Evolutionary conservation across 169 alveolate genomes (phyloP).

Genomic region (Plasmodium chabaudi): DNA sequence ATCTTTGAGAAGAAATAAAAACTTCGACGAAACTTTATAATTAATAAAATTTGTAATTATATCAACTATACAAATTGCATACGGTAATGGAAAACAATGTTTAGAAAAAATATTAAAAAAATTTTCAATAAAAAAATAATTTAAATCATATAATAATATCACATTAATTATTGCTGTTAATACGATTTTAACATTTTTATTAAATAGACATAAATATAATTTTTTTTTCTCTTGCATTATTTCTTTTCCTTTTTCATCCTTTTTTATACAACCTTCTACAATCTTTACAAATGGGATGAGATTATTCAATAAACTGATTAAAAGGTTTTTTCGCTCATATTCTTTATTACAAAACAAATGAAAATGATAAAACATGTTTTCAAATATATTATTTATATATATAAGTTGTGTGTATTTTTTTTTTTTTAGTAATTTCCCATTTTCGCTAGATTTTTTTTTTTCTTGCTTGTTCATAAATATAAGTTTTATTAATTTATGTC

Average conservation of each 20-base stretch:
- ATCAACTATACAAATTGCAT: conserved; percentile 17
- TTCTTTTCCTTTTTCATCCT: not conserved
- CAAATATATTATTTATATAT: conserved; percentile 12
- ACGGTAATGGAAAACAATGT: conserved; percentile 25
- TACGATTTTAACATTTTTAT: conserved; percentile 14
- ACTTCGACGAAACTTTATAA: not conserved
- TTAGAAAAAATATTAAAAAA: conserved; percentile 28
- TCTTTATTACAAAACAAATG: conserved; percentile 29
- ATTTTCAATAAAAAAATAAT: conserved; percentile 36
- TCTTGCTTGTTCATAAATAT: no score
- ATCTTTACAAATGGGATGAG: not conserved
- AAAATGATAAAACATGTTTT: conserved; percentile 37
- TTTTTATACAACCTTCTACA: not conserved
- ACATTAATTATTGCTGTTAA: conserved; percentile 25
- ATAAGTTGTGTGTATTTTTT: not conserved
- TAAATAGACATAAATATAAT: conserved; percentile 36
- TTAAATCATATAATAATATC: conserved; percentile 18
- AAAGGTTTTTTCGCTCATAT: conserved; percentile 10
- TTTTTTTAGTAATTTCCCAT: not conserved
- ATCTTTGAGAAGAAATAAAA: not conserved
- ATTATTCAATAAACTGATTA: conserved; percentile 7
- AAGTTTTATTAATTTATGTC: no score
- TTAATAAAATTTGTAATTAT: conserved; percentile 11
- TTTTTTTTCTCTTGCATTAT: conserved; percentile 17
- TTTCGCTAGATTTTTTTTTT: not conserved